phyloP scores from a whole-genome alignment of 2,329 filamentous ascomycete genomes.

The Gaeumannomyces tritici region DNA sequence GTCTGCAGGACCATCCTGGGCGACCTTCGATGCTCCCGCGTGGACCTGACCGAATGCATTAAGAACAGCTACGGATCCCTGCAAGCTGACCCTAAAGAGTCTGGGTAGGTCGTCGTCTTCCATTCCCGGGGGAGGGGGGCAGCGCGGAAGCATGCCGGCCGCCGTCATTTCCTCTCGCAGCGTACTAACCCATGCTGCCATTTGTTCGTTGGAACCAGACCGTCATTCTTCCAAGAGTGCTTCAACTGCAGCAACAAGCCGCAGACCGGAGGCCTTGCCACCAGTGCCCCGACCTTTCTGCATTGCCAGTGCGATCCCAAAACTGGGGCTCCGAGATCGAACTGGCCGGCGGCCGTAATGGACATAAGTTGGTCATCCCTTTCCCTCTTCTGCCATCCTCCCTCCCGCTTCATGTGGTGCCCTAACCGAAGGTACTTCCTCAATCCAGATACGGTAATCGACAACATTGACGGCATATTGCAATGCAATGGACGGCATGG shows the following conservation, averaged over 20 bases:
- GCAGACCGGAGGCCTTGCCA: background rate
- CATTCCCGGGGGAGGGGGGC: too few relatives aligned
- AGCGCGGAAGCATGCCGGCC: too few relatives aligned
- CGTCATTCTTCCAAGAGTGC: background rate
- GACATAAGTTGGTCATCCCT: background rate
- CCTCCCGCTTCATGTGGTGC: background rate
- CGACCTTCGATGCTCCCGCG: background rate
- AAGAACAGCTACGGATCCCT: background rate
- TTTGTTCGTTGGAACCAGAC: background rate
- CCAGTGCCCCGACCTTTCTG: background rate
- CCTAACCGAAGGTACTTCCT: background rate
- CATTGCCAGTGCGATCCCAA: background rate
- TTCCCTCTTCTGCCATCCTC: background rate
- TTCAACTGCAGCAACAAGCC: background rate
- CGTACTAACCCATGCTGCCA: background rate
- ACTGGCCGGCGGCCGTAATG: background rate
- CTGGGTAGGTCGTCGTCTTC: background rate
- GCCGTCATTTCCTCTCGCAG: background rate
- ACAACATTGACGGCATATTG: background rate
- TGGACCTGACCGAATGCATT: background rate
- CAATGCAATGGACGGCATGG: background rate
- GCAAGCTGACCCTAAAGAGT: background rate
- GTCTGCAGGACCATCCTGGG: background rate
- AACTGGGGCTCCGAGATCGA: background rate
- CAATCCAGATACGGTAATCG: background rate